A percentile compares a stretch with the other conserved stretches of the same genome.
Evolutionary conservation across 257 asterid species (phyloP).

Genomic region (Cruciata laevipes): DNA sequence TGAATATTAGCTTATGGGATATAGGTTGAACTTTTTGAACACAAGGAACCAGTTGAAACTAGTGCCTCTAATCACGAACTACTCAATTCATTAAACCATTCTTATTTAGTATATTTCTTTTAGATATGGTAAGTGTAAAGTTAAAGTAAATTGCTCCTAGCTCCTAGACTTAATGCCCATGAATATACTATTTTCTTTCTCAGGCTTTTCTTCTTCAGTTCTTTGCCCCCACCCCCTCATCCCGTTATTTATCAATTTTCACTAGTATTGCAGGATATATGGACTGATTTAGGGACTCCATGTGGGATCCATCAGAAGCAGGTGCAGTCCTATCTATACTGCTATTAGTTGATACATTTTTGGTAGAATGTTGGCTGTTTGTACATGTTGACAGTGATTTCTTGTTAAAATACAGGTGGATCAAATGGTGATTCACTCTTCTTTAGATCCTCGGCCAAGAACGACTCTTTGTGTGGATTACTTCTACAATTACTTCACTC

Average conservation of each 20-base stretch:
- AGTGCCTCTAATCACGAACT: background rate
- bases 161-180: background rate
- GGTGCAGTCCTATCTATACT: slow-evolving; percentile 23
- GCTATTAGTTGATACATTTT: background rate
- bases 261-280: slow-evolving; percentile 52
- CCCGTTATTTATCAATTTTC: background rate
- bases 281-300: slow-evolving; percentile 87
- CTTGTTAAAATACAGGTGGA: slow-evolving; percentile 46
- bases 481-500: slow-evolving; percentile 68
- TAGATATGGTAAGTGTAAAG: background rate
- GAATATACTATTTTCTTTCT: background rate
- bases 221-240: too few species aligned
- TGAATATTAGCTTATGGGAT: background rate
- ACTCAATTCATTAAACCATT: background rate
- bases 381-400: slow-evolving; percentile 14
- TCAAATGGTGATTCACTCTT: slow-evolving; percentile 83
- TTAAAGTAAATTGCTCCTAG: background rate
- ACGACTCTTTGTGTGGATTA: slow-evolving; percentile 76
- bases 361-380: background rate
- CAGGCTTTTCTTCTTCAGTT: background rate
- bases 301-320: slow-evolving; percentile 83
- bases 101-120: background rate
- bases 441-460: slow-evolving; percentile 67
- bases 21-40: background rate
- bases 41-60: background rate